Base-by-base conservation (phyloP, 1,284 basidiomycete species). In the Leccinum insigne region DNA sequence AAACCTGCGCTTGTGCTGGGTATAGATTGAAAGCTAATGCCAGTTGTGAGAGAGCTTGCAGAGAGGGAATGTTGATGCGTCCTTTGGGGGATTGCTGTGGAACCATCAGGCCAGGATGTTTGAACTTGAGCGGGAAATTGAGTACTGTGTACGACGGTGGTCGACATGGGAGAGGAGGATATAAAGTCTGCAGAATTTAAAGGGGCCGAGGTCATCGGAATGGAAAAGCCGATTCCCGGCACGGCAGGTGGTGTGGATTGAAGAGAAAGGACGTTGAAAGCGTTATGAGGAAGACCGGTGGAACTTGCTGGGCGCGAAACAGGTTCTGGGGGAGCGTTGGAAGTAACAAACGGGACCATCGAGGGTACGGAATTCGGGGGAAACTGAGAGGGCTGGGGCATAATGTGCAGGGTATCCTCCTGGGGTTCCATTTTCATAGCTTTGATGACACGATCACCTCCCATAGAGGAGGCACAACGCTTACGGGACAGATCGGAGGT, bases 351-450 rank as follows among this genome's bases (percentile, higher is more conserved):
- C 5, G 76, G 58, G n/a, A 63, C 38, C 61, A 76, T 63, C 1
- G 73, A 62, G 10, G 70, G 18, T 18, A 69, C 64, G 21, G 61
- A 18, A 18, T 71, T 62, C 16, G 74, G 68, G 7, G 77, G 72
- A 21, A 79, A 72, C 18, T 74, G 65, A 9, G 74, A 66, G 13
- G 78, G 66, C 23, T 75, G 70, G 13, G 78, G 68, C 5, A 79
- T 64, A 21, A 73, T 62, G 62, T 77, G 76, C 26, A 78, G 67
- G 7, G 68, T 14, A 21, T 89, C 88, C 42, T 91, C 90, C 68
- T 80, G 83, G 26, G 89, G 87, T 70, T 91, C 89, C 68, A 88
- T 80, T 77, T 91, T 91, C 68, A 86, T 79, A 18, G 86, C 83
- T 72, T 91, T 91, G 61, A 86, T 79, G 47, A 80, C 83, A 21